Evolutionary conservation across 164 flowering plant genomes (phyloP).

Genomic region (Vitis rotundifolia): DNA sequence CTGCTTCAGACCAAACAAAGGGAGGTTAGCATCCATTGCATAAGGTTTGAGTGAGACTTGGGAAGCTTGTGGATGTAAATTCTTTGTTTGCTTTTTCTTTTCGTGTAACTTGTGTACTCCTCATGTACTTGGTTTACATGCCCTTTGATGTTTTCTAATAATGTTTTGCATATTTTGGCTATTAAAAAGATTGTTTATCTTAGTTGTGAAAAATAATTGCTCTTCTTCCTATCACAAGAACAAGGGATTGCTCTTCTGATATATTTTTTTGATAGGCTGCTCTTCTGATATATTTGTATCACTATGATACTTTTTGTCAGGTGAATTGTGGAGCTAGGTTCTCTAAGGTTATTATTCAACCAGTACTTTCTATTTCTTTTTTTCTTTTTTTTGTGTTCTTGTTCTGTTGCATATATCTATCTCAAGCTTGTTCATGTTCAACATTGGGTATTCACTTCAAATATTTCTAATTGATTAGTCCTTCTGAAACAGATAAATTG

Average conservation of each 20-base stretch:
- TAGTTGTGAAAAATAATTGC: neutral
- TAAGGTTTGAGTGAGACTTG: too few species aligned
- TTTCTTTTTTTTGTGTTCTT: neutral
- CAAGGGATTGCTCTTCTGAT: neutral
- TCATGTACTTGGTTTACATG: too few species aligned
- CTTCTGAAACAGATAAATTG: conserved; percentile 11
- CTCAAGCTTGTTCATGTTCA: neutral
- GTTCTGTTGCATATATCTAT: neutral
- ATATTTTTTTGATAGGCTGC: neutral
- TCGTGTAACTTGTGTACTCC: too few species aligned
- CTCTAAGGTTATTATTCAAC: neutral
- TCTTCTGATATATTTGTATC: neutral
- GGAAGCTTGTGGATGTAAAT: too few species aligned
- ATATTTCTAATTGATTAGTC: neutral
- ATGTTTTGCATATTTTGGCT: too few species aligned
- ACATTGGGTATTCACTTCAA: neutral
- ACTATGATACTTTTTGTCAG: neutral
- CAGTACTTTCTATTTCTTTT: neutral
- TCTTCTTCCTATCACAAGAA: too few species aligned
- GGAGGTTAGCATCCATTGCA: too few species aligned
- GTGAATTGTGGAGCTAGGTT: neutral
- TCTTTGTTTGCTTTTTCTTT: too few species aligned
- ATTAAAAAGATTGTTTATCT: neutral
- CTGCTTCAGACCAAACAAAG: too few species aligned
- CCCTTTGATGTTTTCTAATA: too few species aligned